A percentile compares a stretch with the other conserved stretches of the same genome.
Conservation (phyloP, 345 rosid species). For the Linum lewisii region DNA sequence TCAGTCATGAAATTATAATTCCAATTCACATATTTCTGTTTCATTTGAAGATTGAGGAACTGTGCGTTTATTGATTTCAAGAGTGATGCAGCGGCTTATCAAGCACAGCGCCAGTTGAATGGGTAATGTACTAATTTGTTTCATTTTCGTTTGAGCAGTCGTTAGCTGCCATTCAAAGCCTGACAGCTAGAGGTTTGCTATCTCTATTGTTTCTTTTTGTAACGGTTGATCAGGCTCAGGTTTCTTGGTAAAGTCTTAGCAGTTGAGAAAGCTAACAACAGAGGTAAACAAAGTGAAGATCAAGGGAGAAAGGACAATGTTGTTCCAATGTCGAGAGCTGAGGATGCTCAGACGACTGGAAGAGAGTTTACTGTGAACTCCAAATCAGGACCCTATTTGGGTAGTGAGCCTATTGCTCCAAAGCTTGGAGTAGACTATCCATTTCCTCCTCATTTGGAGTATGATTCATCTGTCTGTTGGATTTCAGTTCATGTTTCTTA, state of each 20-base stretch:
- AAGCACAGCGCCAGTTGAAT: conserved; percentile 72
- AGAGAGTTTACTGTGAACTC: conserved; percentile 20
- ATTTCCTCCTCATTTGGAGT: conserved; percentile 89
- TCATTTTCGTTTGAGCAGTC: background rate
- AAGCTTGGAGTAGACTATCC: conserved; percentile 88
- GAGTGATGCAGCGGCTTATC: conserved; percentile 60
- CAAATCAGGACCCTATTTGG: conserved; percentile 26
- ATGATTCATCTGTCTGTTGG: conserved; percentile 18
- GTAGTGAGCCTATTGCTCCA: conserved; percentile 66
- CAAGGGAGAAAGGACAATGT: conserved; percentile 30
- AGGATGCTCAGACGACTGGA: conserved; percentile 22
- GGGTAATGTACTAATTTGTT: conserved; percentile 37
- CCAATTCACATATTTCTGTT: background rate
- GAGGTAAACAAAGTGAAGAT: conserved; percentile 29
- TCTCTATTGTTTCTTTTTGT: conserved; percentile 13
- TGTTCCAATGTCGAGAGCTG: conserved; percentile 15
- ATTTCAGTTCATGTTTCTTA: background rate
- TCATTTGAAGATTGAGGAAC: conserved; percentile 48
- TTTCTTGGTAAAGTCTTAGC: conserved; percentile 85
- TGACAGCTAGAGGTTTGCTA: conserved; percentile 2
- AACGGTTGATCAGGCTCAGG: conserved; percentile 47
- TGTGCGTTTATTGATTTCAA: conserved; percentile 87
- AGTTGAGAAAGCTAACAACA: conserved; percentile 65
- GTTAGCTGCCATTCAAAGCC: background rate
- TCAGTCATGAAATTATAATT: too few species aligned